Evolutionary conservation across 495 filamentous ascomycete species (phyloP), one percentile per base, ranked within the genome.

Genomic region (Haplographium delicatum): DNA sequence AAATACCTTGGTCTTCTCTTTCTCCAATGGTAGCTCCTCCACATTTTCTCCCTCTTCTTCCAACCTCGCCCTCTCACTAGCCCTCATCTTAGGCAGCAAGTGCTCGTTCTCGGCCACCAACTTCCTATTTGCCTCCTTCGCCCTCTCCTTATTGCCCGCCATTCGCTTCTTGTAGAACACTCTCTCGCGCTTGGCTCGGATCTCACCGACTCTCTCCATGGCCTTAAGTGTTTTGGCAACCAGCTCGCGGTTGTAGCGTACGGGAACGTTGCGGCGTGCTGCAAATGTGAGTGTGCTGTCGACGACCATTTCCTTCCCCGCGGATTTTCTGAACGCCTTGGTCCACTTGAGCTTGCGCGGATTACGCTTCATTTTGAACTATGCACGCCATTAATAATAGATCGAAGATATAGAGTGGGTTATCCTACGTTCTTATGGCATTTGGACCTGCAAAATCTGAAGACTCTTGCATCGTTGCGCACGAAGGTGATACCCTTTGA

Each of bases 311-410:
- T 96, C 88, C 68, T 90, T 89, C 63, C 86, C 87, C 52, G 77
- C 78, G 41, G 83, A 80, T 65, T 86, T 83, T 68, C 89, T 84
- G 68, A 81, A 82, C 51, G 81, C 75, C 75, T 90, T 90, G 43
- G 89, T 95, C 89, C 88, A 95, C 68, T 86, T 88, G 63, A 95
- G 76, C 69, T 86, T 83, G 53, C 78, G 72, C 39, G 79, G 79
- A 66, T 83, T 83, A 16, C 93, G 83, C 83, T 96, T 96, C 89
- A 95, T 95, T 73, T 96, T 95, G 81, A 96, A 96, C 68, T 72
- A 46, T 16, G 24, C 11, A 23, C 3, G 8, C 31, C 16, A 9
- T 26, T 34, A 41, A 44, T 37, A 38, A 33, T 35, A 15, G 19
- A 15, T 22, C n/a, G 33, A 24, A 38, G 19, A 20, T 24, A 2